A percentile compares a stretch with the other conserved stretches of the same genome.
These are phyloP conservation scores for Adansonia rubrostipa DNA, from an alignment of 441 rosid species.

Conservation along the genomic window DNA sequence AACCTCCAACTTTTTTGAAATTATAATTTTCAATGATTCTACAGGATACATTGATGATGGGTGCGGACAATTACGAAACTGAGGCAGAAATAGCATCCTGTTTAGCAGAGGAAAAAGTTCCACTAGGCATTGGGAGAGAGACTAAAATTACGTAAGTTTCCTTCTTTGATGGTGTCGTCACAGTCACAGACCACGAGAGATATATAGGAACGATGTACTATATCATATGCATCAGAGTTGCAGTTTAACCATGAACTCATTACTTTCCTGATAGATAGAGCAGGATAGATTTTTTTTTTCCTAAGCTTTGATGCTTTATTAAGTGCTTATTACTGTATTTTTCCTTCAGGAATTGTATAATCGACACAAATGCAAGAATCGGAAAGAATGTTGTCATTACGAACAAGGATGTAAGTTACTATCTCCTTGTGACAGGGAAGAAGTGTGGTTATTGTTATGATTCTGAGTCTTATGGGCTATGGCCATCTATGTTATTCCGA, in stretches of 20 bases:
- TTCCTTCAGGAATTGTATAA: constrained; percentile 69
- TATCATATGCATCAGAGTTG: background rate
- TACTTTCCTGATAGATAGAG: background rate
- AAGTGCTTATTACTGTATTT: background rate
- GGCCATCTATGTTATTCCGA: no score
- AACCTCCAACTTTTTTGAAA: background rate
- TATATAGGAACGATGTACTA: no score
- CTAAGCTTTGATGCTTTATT: no score
- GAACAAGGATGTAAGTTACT: constrained; percentile 63
- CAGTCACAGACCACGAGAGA: background rate
- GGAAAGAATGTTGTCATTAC: constrained; percentile 69
- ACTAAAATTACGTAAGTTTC: constrained; percentile 68
- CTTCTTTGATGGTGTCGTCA: background rate
- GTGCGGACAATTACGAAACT: constrained; percentile 87
- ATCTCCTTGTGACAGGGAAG: no score
- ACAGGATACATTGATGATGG: constrained; percentile 86
- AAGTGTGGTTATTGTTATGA: no score
- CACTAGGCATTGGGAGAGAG: constrained; percentile 79
- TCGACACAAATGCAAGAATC: constrained; percentile 81
- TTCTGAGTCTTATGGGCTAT: no score
- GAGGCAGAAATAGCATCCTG: constrained; percentile 88
- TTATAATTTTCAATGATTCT: constrained; percentile 11
- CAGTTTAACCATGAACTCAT: background rate
- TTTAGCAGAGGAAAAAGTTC: constrained; percentile 78
- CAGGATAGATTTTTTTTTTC: no score